phyloP scores from a whole-genome alignment of 2,329 filamentous ascomycete species.

The Hypoxylon sp. region DNA sequence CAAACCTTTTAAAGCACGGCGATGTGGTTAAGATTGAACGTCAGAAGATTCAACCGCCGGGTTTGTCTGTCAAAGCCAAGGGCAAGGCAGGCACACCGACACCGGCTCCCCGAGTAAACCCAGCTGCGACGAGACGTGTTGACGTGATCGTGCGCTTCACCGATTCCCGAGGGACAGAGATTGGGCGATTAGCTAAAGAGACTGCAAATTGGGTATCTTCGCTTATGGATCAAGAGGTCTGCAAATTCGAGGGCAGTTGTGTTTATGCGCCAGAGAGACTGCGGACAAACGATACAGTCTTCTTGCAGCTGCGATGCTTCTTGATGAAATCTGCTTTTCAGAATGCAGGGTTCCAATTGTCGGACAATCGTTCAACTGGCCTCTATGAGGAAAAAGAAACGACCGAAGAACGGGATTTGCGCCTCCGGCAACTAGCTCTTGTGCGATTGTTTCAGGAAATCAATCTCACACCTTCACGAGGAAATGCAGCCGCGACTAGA shows the following conservation, averaged over 20 bases:
- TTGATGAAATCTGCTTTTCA: constrained; percentile 83
- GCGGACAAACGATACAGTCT: constrained; percentile 94
- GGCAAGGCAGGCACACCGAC: constrained; percentile 57
- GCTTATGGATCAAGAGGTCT: constrained; percentile 90
- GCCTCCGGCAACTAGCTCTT: constrained; percentile 87
- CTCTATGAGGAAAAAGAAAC: constrained; percentile 90
- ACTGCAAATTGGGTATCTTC: constrained; percentile 92
- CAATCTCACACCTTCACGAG: constrained; percentile 80
- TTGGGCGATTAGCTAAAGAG: constrained; percentile 89
- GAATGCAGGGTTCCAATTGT: constrained; percentile 70
- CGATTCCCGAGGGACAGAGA: constrained; percentile 81
- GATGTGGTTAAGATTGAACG: constrained; percentile 90
- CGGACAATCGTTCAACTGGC: constrained; percentile 78
- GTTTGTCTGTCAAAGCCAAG: constrained; percentile 56
- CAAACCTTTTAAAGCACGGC: constrained; percentile 80
- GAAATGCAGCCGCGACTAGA: constrained; percentile 81
- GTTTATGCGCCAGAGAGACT: constrained; percentile 90
- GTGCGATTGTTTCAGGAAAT: constrained; percentile 93
- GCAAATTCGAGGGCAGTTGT: constrained; percentile 87
- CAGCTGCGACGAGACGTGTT: constrained; percentile 74
- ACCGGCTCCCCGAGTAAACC: constrained; percentile 57
- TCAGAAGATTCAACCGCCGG: constrained; percentile 77
- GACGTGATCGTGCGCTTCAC: constrained; percentile 96
- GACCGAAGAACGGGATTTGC: constrained; percentile 84
- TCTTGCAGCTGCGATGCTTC: constrained; percentile 86